Evolutionary conservation across 495 filamentous ascomycete genomes (phyloP).

Genomic region (Penicillium chermesinum): DNA sequence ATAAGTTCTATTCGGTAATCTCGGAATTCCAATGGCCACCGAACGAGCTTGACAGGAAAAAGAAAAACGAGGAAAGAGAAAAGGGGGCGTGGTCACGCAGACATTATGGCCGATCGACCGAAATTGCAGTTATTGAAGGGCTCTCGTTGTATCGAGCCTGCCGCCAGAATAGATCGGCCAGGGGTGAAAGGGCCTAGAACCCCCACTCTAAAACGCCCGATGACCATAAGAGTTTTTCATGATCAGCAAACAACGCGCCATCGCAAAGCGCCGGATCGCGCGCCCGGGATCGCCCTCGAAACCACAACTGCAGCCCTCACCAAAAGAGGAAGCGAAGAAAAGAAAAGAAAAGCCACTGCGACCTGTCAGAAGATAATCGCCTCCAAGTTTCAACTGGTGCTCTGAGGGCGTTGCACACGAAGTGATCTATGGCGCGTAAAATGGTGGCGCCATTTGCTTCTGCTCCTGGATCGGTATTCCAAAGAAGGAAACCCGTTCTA

Average conservation of each 20-base stretch:
- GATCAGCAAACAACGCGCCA: conserved; percentile 20
- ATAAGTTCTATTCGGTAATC: not conserved
- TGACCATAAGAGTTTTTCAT: conserved; percentile 10
- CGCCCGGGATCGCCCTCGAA: conserved; percentile 10
- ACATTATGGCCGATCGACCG: not conserved
- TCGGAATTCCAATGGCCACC: too few species aligned
- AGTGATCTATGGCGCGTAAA: not conserved
- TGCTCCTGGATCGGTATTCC: not conserved
- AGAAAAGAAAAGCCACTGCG: conserved; percentile 8
- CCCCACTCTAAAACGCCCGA: conserved; percentile 1
- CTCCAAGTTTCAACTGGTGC: not conserved
- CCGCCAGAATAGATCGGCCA: not conserved
- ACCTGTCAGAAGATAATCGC: conserved; percentile 20
- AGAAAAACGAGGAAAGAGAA: too few species aligned
- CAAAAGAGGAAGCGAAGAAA: conserved; percentile 3
- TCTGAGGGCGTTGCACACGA: conserved; percentile 6
- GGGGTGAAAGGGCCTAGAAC: conserved; percentile 4
- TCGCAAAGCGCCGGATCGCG: conserved; percentile 12
- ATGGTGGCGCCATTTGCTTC: not conserved
- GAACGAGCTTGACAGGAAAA: too few species aligned
- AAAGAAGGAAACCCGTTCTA: not conserved
- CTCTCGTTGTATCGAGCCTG: not conserved
- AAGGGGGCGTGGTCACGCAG: not conserved
- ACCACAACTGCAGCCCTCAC: conserved; percentile 17
- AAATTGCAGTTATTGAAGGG: not conserved